These are phyloP conservation scores for Aureobasidium vineae DNA, from an alignment of 2,329 filamentous ascomycete species.

Conservation along the genomic window DNA sequence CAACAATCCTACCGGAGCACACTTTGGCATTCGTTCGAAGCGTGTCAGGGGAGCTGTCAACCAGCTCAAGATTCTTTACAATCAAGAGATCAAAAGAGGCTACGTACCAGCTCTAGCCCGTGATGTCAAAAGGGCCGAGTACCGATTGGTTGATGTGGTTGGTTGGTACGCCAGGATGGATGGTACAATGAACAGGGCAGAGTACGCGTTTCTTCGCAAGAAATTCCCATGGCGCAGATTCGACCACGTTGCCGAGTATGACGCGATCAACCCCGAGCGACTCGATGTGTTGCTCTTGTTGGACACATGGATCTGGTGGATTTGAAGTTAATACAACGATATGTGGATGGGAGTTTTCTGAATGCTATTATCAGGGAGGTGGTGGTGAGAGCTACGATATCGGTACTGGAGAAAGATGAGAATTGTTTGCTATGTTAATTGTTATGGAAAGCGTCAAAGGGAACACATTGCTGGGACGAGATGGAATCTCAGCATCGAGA, in stretches of 20 bases:
- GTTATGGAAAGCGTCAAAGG: neutral
- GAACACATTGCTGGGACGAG: neutral
- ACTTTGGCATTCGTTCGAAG: neutral
- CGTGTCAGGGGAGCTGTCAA: neutral
- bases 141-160: neutral
- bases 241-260: neutral
- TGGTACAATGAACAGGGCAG: conserved; percentile 1
- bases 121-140: conserved; percentile 11
- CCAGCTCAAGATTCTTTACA: neutral
- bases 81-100: neutral
- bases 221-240: neutral
- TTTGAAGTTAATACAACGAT: neutral
- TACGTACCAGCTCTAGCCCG: neutral
- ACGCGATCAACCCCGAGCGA: conserved; percentile 1
- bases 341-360: neutral
- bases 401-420: neutral
- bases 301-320: neutral
- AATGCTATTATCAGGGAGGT: neutral
- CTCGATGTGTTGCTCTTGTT: conserved; percentile 5
- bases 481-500: neutral
- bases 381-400: neutral
- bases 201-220: neutral
- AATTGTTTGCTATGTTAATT: neutral
- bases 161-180: neutral
- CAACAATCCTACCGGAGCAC: conserved; percentile 12